Conservation (phyloP, 371 early-diverging fungal genomes). For the Mucor circinelloides region DNA sequence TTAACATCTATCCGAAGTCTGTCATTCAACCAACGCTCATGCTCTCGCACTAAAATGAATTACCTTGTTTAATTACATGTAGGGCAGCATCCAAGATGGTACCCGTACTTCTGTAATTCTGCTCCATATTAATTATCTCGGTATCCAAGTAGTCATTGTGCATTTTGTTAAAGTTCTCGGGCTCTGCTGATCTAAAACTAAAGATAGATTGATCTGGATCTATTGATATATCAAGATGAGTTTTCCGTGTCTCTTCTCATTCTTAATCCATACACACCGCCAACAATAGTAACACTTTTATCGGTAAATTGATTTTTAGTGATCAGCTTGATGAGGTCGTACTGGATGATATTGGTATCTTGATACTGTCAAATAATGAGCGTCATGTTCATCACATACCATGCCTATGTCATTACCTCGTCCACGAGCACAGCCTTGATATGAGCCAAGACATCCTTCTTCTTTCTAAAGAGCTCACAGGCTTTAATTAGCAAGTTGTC, state of each 20-base stretch:
- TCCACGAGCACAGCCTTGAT: conserved; percentile 59
- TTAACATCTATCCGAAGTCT: conserved; percentile 8
- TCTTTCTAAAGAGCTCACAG: conserved; percentile 33
- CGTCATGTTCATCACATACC: background rate
- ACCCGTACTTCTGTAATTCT: conserved; percentile 64
- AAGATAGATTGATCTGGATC: conserved; percentile 68
- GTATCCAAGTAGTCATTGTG: conserved; percentile 38
- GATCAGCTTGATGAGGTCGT: conserved; percentile 45
- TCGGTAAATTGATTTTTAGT: conserved; percentile 24
- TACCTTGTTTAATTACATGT: conserved; percentile 52
- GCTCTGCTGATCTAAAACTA: conserved; percentile 63
- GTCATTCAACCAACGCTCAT: background rate
- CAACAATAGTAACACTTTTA: conserved; percentile 59
- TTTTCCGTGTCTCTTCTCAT: background rate
- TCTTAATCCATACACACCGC: conserved; percentile 34
- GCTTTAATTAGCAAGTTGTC: conserved; percentile 55
- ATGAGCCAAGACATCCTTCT: conserved; percentile 18
- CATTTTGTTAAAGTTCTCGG: conserved; percentile 58
- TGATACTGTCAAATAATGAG: conserved; percentile 49
- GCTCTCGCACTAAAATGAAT: background rate
- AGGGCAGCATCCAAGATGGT: conserved; percentile 50
- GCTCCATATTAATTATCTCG: conserved; percentile 40
- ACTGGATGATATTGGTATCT: conserved; percentile 66
- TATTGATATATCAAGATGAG: background rate
- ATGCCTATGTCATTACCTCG: conserved; percentile 33